Evolutionary conservation across 2,329 filamentous ascomycete species (phyloP), one percentile per base, ranked within the genome.

Genomic region (Ploettnerulaceae sp.): DNA sequence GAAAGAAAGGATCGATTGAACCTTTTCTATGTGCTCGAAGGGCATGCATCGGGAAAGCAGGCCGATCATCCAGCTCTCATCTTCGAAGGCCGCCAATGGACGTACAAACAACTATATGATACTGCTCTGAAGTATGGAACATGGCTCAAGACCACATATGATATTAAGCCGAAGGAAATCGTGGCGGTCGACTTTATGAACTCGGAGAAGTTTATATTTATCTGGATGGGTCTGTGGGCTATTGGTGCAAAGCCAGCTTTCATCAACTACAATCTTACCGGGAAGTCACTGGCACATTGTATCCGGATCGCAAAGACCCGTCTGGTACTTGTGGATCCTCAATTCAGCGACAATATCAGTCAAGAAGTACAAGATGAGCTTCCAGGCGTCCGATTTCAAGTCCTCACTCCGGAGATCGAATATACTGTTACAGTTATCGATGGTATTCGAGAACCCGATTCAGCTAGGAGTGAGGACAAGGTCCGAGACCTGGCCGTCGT

Each of bases 161-260:
- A 73, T 22, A 71, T 95, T 36, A 74, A 81, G 56, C 76, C 80
- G 20, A 79, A 77, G 34, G 86, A 94, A 42, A 79, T 95, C 25
- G 84, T 95, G 14, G 88, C 86, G 7, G 74, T 95, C 57, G 76
- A 93, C 64, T 86, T 87, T 56, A 82, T 85, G 66, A 95, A 95
- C 63, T 86, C 81, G 31, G 81, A 88, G n/a, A 74, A 76, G 3
- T 91, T 89, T 59, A 60, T 91, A 21, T 86, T 90, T 62, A 53
- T 94, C 7, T 60, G 82, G 74, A 71, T 90, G 45, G 89, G 83
- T 0, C 67, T 95, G 24, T 95, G 88, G 88, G 80, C 82, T 22
- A 80, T 95, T 48, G 89, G 89, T 8, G 89, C 86, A 0, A 81
- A 81, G 46, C 88, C 89, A 0, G 89, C 89, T 0, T 88, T 93